Conservation (phyloP, 805 yeast genomes). For the Kluyveromyces siamensis region DNA sequence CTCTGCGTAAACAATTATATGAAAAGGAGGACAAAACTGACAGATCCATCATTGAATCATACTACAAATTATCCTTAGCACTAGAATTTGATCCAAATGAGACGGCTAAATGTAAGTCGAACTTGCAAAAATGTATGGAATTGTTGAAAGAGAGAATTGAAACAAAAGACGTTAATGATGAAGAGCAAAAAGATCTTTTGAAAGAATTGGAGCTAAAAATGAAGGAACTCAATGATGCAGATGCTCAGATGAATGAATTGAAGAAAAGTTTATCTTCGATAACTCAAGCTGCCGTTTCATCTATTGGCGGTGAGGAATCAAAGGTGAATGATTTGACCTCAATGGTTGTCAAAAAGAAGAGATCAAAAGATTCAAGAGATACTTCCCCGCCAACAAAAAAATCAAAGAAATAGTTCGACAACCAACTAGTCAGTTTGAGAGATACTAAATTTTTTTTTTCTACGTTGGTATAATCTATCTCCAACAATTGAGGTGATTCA, state of each 20-base stretch:
- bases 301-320: slow-evolving; percentile 9
- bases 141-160: slow-evolving; percentile 36
- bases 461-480: too few relatives aligned
- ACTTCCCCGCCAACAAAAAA: background rate
- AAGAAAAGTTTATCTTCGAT: slow-evolving; percentile 10
- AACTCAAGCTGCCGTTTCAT: slow-evolving; percentile 12
- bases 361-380: background rate
- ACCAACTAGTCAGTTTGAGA: background rate
- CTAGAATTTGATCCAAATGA: slow-evolving; percentile 50
- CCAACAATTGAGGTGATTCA: too few relatives aligned
- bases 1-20: slow-evolving; percentile 13
- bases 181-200: slow-evolving; percentile 33
- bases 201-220: slow-evolving; percentile 49
- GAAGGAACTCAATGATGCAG: slow-evolving; percentile 41
- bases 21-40: slow-evolving; percentile 25
- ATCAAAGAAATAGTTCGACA: background rate
- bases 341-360: slow-evolving; percentile 49
- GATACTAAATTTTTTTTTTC: background rate
- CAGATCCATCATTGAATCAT: slow-evolving; percentile 63
- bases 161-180: slow-evolving; percentile 29
- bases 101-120: slow-evolving; percentile 43
- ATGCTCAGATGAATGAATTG: slow-evolving; percentile 16
- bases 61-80: slow-evolving; percentile 73
- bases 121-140: slow-evolving; percentile 44
- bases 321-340: slow-evolving; percentile 53